These are phyloP conservation scores for Naganishia sp. DNA, from an alignment of 1,284 basidiomycete genomes.

Conservation along the genomic window DNA sequence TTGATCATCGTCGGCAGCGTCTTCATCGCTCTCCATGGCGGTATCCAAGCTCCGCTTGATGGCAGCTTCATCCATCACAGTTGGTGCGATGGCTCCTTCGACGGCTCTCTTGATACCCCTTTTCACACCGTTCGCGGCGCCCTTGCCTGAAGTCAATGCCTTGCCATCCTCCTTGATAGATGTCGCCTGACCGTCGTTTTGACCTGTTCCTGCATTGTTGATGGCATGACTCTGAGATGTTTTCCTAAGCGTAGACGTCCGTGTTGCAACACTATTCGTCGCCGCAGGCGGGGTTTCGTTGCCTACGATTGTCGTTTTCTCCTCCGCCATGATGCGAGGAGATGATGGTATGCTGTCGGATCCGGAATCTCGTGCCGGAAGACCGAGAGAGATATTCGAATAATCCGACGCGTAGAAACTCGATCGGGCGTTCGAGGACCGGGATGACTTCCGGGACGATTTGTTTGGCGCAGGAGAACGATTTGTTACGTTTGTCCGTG, in stretches of 20 bases:
- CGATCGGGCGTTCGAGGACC: not conserved
- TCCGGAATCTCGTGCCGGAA: not conserved
- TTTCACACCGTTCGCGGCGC: not conserved
- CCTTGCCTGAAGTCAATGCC: not conserved
- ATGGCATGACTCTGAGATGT: not conserved
- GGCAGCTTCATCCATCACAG: slow-evolving; percentile 13
- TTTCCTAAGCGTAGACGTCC: not conserved
- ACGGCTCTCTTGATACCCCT: slow-evolving; percentile 14
- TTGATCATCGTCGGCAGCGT: not conserved
- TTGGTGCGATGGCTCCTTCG: not conserved
- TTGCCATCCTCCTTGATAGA: no score
- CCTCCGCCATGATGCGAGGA: not conserved
- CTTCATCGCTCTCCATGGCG: slow-evolving; percentile 4
- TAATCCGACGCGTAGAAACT: slow-evolving; percentile 2
- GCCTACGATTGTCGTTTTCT: not conserved
- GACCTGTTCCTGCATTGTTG: not conserved
- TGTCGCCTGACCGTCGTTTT: no score
- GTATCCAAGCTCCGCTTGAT: slow-evolving; percentile 11
- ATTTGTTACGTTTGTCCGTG: no score
- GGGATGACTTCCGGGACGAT: no score
- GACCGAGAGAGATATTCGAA: not conserved
- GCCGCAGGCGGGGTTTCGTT: not conserved
- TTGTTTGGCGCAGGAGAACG: no score
- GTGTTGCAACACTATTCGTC: not conserved
- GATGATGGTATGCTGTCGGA: not conserved